Evolutionary conservation across 179 eudicot genomes (phyloP).

Genomic region (Patellifolia procumbens): DNA sequence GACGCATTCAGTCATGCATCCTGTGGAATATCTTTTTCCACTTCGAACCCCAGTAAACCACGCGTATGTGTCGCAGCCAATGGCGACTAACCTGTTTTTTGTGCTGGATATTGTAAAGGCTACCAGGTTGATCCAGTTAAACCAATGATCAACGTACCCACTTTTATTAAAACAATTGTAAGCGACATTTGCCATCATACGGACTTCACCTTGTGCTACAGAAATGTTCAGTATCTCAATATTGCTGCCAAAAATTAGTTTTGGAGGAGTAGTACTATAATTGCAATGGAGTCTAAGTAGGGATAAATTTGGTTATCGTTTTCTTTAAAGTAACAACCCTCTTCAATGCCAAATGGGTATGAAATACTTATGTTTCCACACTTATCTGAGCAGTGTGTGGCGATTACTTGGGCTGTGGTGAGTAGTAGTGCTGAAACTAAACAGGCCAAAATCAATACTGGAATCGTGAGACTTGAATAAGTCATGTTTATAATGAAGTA

Average conservation of each 20-base stretch:
- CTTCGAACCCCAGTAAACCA: constrained; percentile 3
- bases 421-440: too few relatives aligned
- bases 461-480: too few relatives aligned
- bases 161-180: neutral
- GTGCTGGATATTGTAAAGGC: constrained; percentile 17
- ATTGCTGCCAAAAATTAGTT: neutral
- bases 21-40: constrained; percentile 8
- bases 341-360: constrained; percentile 33
- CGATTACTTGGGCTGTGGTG: neutral
- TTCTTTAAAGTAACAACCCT: constrained; percentile 20
- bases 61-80: constrained; percentile 39
- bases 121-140: neutral
- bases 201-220: constrained; percentile 1
- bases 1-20: constrained; percentile 33
- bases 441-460: too few relatives aligned
- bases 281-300: neutral
- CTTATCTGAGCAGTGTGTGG: constrained; percentile 18
- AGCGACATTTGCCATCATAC: neutral
- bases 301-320: neutral
- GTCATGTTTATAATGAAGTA: too few relatives aligned
- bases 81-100: constrained; percentile 26
- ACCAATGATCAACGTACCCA: neutral
- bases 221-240: neutral
- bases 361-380: constrained; percentile 20
- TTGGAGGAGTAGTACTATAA: neutral